Percentiles rank a stretch among this genome's conserved stretches.
These are phyloP conservation scores for Colletotrichum tabaci DNA, from an alignment of 2,329 filamentous ascomycete species.

Conservation along the genomic window DNA sequence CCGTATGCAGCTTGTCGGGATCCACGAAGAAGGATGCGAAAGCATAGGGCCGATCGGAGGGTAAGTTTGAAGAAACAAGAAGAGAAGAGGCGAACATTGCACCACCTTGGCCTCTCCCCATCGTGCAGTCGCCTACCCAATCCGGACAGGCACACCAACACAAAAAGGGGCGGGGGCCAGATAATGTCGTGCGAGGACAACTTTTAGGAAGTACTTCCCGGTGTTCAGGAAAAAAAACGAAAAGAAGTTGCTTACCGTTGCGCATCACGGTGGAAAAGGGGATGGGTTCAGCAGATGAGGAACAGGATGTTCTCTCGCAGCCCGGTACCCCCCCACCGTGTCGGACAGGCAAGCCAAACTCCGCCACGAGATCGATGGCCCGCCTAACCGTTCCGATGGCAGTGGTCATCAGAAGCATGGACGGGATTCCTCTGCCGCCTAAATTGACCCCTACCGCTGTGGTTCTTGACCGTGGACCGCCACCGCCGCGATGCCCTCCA, in stretches of 20 bases:
- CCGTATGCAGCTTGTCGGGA: conserved; percentile 14
- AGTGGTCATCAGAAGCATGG: conserved; percentile 8
- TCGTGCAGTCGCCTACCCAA: conserved; percentile 1
- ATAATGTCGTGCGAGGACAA: neutral
- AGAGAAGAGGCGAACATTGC: neutral
- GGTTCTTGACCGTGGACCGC: neutral
- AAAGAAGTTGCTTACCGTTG: conserved; percentile 12
- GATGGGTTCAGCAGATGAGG: neutral
- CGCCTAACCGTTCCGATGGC: conserved; percentile 5
- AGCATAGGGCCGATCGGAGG: neutral
- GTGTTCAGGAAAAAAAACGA: neutral
- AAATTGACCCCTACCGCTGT: neutral
- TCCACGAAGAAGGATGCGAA: neutral
- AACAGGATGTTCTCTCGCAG: conserved; percentile 10
- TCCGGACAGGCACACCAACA: neutral
- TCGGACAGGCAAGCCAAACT: neutral
- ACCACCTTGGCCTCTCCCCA: neutral
- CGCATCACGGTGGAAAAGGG: neutral
- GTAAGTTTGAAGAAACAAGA: neutral
- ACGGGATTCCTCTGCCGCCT: neutral
- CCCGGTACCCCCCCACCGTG: neutral
- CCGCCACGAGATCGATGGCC: neutral
- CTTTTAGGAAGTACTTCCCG: neutral
- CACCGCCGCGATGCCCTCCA: neutral
- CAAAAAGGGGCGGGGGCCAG: neutral